These are phyloP conservation scores for Colletotrichum liriopes DNA, from an alignment of 2,329 filamentous ascomycete species.

Conservation along the genomic window DNA sequence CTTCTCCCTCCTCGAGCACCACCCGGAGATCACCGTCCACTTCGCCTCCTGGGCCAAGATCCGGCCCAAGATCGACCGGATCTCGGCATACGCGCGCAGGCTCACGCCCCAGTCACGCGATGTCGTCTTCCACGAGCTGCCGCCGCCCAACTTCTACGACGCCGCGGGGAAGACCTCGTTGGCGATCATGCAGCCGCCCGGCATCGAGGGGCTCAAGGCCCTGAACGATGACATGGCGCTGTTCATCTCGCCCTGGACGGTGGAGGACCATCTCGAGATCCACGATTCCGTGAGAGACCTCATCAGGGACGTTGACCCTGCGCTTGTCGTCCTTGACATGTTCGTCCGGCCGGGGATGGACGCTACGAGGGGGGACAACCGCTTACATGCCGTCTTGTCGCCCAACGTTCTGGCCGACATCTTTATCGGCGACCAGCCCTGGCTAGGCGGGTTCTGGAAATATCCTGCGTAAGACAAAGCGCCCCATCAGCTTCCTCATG, in stretches of 20 bases:
- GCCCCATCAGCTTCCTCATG: not conserved
- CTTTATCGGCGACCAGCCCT: constrained; percentile 56
- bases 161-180: constrained; percentile 42
- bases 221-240: constrained; percentile 42
- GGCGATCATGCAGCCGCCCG: constrained; percentile 44
- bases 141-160: constrained; percentile 44
- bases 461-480: constrained; percentile 56
- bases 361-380: constrained; percentile 44
- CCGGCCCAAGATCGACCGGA: constrained; percentile 31
- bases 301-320: constrained; percentile 52
- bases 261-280: constrained; percentile 50
- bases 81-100: constrained; percentile 41
- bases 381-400: constrained; percentile 56
- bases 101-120: constrained; percentile 39
- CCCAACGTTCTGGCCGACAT: constrained; percentile 61
- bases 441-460: constrained; percentile 55
- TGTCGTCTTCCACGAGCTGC: constrained; percentile 48
- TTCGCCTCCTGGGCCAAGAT: constrained; percentile 52
- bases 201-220: constrained; percentile 41
- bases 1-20: constrained; percentile 52
- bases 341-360: constrained; percentile 49
- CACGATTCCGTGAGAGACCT: constrained; percentile 47
- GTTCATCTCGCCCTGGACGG: constrained; percentile 50
- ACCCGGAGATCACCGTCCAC: constrained; percentile 53
- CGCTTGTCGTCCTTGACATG: constrained; percentile 52